Base-by-base conservation (phyloP, 1,284 basidiomycete genomes). In the Malassezia nana region DNA sequence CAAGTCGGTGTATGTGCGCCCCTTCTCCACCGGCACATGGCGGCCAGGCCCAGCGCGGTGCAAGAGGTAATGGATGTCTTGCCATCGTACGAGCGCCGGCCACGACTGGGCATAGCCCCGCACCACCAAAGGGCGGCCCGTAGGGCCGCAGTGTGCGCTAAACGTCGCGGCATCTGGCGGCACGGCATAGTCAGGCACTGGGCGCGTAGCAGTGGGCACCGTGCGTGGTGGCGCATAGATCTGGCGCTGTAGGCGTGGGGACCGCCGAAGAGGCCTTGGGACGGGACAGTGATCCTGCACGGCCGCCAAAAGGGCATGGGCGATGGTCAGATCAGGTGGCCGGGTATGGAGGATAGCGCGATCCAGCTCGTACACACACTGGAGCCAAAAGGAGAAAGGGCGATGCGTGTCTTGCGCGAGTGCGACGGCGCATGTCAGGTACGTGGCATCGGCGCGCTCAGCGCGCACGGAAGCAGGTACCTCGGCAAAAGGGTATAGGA, bases 1-100 rank as follows among this genome's bases (percentile, higher is more conserved):
- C 15, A 81, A 80, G 12, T 79, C 78, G 29, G 87, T 83, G 74
- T 96, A 96, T 67, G 89, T 84, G 39, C 75, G 72, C 5, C 92
- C 91, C 22, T 90, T 77, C 75, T 96, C 91, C 6, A 96, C 83
- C 3, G 91, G 91, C 1, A 96, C 85, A 7, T 87, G 75, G 15
- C 91, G 80, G 2, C 85, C 89, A 24, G 80, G 81, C 83, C 81
- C 1, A 81, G 50, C 40, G 6, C 53, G 28, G 7, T 35, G 39
- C n/a, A 18, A 13, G 16, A 63, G 49, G 20, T 61, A 55, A 6
- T 10, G 9, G 4, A 22, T 26, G 20, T 46, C 46, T 4, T 38
- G 16, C 62, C 62, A 91, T 0, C 76, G 69, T 5, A 78, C 18
- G 54, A 86, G 72, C 2, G 87, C 86, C 5, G 84, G 83, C 84